Conservation (phyloP, 257 asterid genomes). For the Solanum megistacrolobum region DNA sequence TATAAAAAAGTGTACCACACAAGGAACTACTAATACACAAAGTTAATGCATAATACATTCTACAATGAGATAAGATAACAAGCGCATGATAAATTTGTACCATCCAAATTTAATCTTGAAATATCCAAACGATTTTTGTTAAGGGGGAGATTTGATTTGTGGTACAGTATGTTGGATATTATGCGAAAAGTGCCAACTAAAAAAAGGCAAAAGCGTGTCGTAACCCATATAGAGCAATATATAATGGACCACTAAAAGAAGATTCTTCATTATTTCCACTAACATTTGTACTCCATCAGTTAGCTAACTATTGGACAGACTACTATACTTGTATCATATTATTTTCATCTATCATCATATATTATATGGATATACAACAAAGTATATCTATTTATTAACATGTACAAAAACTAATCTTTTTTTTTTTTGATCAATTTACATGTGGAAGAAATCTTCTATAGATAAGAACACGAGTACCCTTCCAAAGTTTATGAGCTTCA, state of each 20-base stretch:
- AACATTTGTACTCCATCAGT: neutral
- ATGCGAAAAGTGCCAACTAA: neutral
- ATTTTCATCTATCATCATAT: neutral
- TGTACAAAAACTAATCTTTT: neutral
- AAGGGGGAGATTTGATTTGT: neutral
- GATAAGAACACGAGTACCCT: slow-evolving; percentile 49
- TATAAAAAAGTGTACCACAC: neutral
- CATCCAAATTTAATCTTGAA: neutral
- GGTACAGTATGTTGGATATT: neutral
- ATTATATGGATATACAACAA: slow-evolving; percentile 6
- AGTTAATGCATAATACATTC: too few relatives aligned
- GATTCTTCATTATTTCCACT: neutral
- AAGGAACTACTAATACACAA: neutral
- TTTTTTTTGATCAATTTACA: neutral
- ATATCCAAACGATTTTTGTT: neutral
- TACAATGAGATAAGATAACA: too few relatives aligned
- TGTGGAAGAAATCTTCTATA: slow-evolving; percentile 40
- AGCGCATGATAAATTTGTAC: neutral
- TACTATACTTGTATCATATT: neutral
- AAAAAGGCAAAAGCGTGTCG: neutral
- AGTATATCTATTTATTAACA: slow-evolving; percentile 38
- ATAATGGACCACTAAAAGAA: neutral
- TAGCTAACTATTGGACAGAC: slow-evolving; percentile 3
- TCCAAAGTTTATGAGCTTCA: slow-evolving; percentile 53
- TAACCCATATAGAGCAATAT: neutral